Base-by-base conservation (phyloP, 1,284 basidiomycete genomes). In the Apiotrichum gamsii region DNA sequence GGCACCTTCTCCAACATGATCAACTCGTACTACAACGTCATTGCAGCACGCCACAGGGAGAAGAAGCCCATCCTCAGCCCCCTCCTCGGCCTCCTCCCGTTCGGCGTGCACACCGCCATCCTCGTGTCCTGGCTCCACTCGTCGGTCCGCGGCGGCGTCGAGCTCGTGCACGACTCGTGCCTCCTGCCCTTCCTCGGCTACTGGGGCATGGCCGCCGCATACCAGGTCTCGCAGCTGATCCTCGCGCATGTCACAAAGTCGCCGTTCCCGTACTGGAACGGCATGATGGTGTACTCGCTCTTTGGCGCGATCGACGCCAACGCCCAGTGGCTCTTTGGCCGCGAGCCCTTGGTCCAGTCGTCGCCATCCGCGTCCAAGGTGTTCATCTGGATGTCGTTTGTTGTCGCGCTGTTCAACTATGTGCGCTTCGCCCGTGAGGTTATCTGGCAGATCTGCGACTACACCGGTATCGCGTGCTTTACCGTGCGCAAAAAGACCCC, bases 381-480 rank as follows among this genome's bases (percentile, higher is more conserved):
- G 16, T 82, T 86, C 55, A 81, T 93, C 44, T 57, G 56, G 49
- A 70, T 70, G 69, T 63, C 61, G 82, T 82, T 75, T 64, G 62
- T 74, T 40, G 60, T 74, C 36, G 84, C 88, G 4, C 69, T 86
- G 46, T 54, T 83, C 53, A 77, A 82, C 43, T 94, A 95, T 62
- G 78, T 78, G 14, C 79, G 87, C 45, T 95, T 94, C 69, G 85
- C 82, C 59, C 78, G 80, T 30, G 75, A 84, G 18, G 87, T 91
- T 52, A 90, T 93, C 61, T 77, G 76, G 65, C 88, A 91, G 58
- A 87, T 93, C 67, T 90, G 87, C 45, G 80, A 90, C 55, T 84
- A 84, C 72, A 78, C 90, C 43, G 89, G 90, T 8, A 86, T 91
- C 52, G 90, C 87, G 0, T 93, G 90, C 73, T 89, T 93, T 64